phyloP scores from a whole-genome alignment of 345 rosid species.

The Turnera subulata region DNA sequence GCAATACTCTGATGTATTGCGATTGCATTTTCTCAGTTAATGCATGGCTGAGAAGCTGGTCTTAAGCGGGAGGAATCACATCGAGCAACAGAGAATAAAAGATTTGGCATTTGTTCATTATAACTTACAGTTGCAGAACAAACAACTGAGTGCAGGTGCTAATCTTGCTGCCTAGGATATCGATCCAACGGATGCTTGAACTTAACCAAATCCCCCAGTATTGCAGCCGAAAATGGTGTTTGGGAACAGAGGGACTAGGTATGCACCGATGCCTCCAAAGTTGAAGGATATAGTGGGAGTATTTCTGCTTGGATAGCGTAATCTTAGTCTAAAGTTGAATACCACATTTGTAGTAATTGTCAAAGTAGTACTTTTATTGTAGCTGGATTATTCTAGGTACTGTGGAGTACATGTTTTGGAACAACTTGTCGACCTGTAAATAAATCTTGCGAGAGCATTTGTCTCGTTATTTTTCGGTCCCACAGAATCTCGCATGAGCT shows the following conservation, averaged over 20 bases:
- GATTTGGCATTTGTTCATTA: slow-evolving; percentile 41
- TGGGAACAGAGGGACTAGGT: not conserved
- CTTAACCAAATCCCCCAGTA: not conserved
- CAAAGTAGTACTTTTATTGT: too few species aligned
- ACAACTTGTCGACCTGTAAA: too few species aligned
- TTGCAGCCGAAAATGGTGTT: not conserved
- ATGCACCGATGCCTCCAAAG: not conserved
- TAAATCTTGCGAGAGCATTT: too few species aligned
- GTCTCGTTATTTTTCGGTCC: too few species aligned
- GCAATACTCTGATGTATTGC: too few species aligned
- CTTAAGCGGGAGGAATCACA: slow-evolving; percentile 14
- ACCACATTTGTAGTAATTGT: too few species aligned
- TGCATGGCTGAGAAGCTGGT: slow-evolving; percentile 52
- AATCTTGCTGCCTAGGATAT: slow-evolving; percentile 16
- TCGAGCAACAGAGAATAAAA: slow-evolving; percentile 22
- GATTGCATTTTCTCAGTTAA: too few species aligned
- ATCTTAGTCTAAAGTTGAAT: too few species aligned
- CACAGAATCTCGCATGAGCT: too few species aligned
- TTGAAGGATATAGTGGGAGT: not conserved
- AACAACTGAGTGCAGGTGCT: slow-evolving; percentile 6
- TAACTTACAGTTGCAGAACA: slow-evolving; percentile 40
- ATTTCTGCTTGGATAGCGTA: too few species aligned
- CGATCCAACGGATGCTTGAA: slow-evolving; percentile 27
- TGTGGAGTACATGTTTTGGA: too few species aligned
- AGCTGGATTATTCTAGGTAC: too few species aligned